phyloP scores from a whole-genome alignment of 2,329 filamentous ascomycete genomes.

The Gnomoniopsis sp. region DNA sequence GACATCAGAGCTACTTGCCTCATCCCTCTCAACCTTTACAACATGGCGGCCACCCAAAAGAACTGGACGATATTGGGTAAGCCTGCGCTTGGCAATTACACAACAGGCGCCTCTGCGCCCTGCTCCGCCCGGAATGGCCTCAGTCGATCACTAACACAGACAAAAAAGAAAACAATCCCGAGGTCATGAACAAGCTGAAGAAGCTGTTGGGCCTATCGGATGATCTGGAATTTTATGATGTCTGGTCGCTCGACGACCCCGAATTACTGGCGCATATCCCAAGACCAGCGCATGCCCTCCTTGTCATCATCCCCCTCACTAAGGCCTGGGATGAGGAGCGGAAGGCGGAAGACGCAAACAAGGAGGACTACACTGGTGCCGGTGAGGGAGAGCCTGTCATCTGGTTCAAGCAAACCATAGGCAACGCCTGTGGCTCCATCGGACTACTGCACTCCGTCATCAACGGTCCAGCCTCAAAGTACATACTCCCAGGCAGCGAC shows the following conservation, averaged over 20 bases:
- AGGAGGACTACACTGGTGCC: constrained; percentile 43
- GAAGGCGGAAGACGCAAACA: constrained; percentile 54
- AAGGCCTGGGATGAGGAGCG: constrained; percentile 29
- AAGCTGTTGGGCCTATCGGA: constrained; percentile 68
- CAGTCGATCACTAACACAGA: neutral
- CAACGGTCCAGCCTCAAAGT: constrained; percentile 61
- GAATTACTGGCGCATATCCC: constrained; percentile 74
- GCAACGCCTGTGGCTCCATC: constrained; percentile 78
- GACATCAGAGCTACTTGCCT: constrained; percentile 13
- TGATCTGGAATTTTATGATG: constrained; percentile 72
- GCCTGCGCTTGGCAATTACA: neutral
- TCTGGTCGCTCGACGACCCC: constrained; percentile 76
- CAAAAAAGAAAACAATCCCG: constrained; percentile 60
- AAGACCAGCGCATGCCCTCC: constrained; percentile 70
- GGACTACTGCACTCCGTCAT: constrained; percentile 70
- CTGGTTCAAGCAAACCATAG: constrained; percentile 85
- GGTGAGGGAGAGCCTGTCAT: constrained; percentile 59
- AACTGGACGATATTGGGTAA: constrained; percentile 16
- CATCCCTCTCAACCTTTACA: constrained; percentile 6
- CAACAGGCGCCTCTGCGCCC: neutral
- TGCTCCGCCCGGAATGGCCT: neutral
- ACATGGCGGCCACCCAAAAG: constrained; percentile 10
- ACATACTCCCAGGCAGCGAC: constrained; percentile 51
- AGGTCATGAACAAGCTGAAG: constrained; percentile 71
- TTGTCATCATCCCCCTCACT: constrained; percentile 75